phyloP scores from a whole-genome alignment of 1,284 basidiomycete species.

The Ganoderma boninense region DNA sequence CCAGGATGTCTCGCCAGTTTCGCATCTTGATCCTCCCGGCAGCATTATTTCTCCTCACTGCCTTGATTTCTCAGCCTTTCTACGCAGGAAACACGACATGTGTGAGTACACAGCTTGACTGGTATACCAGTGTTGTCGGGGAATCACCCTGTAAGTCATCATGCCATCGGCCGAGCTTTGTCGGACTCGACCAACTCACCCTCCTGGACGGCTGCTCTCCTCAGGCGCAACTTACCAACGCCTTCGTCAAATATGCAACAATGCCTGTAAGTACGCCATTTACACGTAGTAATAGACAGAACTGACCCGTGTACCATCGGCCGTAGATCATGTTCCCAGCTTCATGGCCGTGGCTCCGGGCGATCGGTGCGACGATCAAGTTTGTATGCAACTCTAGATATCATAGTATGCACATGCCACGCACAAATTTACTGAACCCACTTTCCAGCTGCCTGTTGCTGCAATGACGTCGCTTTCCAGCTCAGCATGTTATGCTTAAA shows the following conservation, averaged over 20 bases:
- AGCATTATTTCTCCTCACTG: not conserved
- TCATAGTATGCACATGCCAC: no score
- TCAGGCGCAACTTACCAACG: conserved; percentile 21
- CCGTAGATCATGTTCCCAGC: conserved; percentile 25
- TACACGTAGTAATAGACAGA: no score
- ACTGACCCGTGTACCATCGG: not conserved
- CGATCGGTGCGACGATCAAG: conserved; percentile 32
- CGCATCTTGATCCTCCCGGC: not conserved
- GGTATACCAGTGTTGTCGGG: not conserved
- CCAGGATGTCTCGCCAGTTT: not conserved
- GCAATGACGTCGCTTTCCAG: conserved; percentile 31
- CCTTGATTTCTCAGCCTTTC: not conserved
- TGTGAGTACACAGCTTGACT: not conserved
- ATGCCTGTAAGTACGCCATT: conserved; percentile 11
- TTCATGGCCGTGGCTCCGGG: conserved; percentile 24
- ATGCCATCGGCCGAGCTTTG: not conserved
- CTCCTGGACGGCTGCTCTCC: not conserved
- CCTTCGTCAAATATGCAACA: conserved; percentile 24
- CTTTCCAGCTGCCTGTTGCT: conserved; percentile 27
- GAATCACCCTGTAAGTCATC: not conserved
- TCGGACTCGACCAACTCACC: not conserved
- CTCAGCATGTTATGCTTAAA: conserved; percentile 35
- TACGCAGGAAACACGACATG: not conserved
- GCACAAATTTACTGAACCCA: no score
- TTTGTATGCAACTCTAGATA: conserved; percentile 19